Conservation (phyloP, 306 rosid species). For the Lablab purpureus region DNA sequence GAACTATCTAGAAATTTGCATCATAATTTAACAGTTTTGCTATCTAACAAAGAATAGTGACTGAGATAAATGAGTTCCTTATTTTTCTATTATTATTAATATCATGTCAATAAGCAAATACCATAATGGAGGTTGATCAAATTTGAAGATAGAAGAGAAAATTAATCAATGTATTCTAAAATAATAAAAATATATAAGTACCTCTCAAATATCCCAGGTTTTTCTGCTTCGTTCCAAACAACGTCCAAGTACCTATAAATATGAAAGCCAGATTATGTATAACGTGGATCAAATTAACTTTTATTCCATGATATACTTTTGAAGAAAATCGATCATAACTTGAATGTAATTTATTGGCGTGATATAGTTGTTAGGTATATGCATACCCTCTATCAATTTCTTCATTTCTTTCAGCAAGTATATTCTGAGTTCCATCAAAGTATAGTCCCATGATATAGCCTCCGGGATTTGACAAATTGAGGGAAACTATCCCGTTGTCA, state of each 20-base stretch:
- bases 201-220: slow-evolving; percentile 44
- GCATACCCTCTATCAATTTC: slow-evolving; percentile 68
- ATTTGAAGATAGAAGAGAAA: no score
- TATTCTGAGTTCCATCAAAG: slow-evolving; percentile 52
- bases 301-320: neutral
- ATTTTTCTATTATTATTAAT: no score
- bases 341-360: neutral
- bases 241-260: slow-evolving; percentile 70
- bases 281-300: neutral
- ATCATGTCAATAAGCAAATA: no score
- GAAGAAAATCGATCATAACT: neutral
- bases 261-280: neutral
- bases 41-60: neutral
- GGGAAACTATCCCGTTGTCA: slow-evolving; percentile 64
- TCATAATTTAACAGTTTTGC: no score
- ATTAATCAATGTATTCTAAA: no score
- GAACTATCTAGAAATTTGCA: no score
- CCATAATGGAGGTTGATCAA: no score
- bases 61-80: neutral
- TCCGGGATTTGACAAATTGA: slow-evolving; percentile 59
- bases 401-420: slow-evolving; percentile 48
- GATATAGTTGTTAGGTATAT: neutral
- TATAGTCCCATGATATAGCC: slow-evolving; percentile 66
- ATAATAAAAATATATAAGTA: slow-evolving; percentile 13
- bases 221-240: slow-evolving; percentile 51